Conservation (phyloP, 2,329 filamentous ascomycete genomes). For the Pseudocercospora vitis region DNA sequence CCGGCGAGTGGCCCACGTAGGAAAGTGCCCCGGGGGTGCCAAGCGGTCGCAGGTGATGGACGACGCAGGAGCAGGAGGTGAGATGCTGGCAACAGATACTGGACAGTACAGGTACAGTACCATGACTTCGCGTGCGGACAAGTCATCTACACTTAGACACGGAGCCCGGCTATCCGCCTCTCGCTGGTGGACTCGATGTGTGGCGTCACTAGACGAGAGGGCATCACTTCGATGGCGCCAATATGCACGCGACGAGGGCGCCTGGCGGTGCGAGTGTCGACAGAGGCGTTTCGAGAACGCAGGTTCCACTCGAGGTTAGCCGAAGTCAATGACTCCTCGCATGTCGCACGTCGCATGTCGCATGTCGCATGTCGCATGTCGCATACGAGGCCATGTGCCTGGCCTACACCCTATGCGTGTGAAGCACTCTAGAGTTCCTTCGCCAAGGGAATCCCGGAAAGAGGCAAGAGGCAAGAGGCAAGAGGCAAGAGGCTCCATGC, state of each 20-base stretch:
- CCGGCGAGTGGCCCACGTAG: background rate
- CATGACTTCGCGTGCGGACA: background rate
- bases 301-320: conserved; percentile 1
- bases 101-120: background rate
- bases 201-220: conserved; percentile 23
- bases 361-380: too few species aligned
- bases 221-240: conserved; percentile 19
- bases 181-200: conserved; percentile 4
- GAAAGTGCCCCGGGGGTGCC: background rate
- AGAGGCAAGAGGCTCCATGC: background rate
- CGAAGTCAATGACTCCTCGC: conserved; percentile 5
- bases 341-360: background rate
- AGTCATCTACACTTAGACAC: background rate
- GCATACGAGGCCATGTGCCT: too few species aligned
- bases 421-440: too few species aligned
- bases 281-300: conserved; percentile 12
- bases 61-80: background rate
- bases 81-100: too few species aligned
- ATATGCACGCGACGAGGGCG: conserved; percentile 12
- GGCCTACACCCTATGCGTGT: too few species aligned
- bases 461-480: too few species aligned
- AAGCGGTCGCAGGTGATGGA: background rate
- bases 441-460: background rate
- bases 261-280: conserved; percentile 17
- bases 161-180: background rate